Evolutionary conservation across 257 asterid genomes (phyloP), one percentile per base, ranked within the genome.

Genomic region (Paulownia fortunei): DNA sequence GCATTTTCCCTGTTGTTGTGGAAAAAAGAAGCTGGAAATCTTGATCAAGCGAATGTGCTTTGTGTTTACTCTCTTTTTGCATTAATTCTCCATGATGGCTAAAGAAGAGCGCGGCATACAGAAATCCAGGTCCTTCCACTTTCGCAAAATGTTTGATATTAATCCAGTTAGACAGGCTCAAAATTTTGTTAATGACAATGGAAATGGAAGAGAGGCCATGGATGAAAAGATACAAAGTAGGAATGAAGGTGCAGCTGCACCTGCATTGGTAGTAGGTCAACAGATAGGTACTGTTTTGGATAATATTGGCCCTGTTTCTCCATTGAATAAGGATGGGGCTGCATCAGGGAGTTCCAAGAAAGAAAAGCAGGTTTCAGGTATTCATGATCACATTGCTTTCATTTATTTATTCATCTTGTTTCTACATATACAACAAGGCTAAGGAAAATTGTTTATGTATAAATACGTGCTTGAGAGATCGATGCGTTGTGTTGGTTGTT

Each of bases 61-160:
- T 30, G 46, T 36, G 10, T 24, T 59, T 52, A 18, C 15, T 73
- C 60, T 4, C 0, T 21, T 16, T 23, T 8, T 42, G 0, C 21
- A 52, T 9, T 26, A 30, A 5, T 18, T 11, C 19, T 19, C 67
- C 54, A 60, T 6, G 7, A 87, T 86, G 90, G 83, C 84, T 10
- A 61, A 62, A 9, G 89, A 87, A 62, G 87, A 73, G 51, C 76
- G 81, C 6, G 73, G 74, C 51, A 65, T 87, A 52, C 79, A 80
- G 62, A 87, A 89, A 65, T 76, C 90, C 32, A 78, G 87, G 65
- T 89, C 91, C n/a, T 89, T 86, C 66, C 80, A 86, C 44, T 81
- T 85, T 18, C 84, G 79, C 9, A 89, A 79, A 71, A 87, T 90
- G 89, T 85, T 87, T 56, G 89, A 83, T 26, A 72, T 76, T n/a